phyloP scores from a whole-genome alignment of 2,329 filamentous ascomycete genomes.

The Penicillium decumbens region DNA sequence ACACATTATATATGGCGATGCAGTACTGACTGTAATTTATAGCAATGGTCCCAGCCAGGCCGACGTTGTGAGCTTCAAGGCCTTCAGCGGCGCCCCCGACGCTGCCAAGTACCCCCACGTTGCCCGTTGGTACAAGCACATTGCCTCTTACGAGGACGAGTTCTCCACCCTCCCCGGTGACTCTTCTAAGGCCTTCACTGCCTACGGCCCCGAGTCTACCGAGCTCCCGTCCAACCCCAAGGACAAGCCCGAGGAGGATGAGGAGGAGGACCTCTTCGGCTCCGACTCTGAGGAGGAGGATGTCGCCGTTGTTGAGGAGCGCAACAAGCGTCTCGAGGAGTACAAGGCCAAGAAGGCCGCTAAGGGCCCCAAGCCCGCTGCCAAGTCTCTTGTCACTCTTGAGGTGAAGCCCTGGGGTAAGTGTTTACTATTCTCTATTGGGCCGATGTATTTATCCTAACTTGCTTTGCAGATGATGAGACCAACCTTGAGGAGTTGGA shows the following conservation, averaged over 20 bases:
- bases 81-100: conserved; percentile 68
- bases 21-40: conserved; percentile 15
- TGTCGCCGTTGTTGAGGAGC: conserved; percentile 74
- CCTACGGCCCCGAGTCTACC: conserved; percentile 79
- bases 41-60: conserved; percentile 77
- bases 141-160: conserved; percentile 85
- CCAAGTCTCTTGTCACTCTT: conserved; percentile 93
- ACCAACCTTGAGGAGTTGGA: conserved; percentile 84
- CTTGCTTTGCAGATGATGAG: conserved; percentile 65
- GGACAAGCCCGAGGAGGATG: conserved; percentile 73
- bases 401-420: conserved; percentile 99
- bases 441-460: conserved; percentile 15
- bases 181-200: conserved; percentile 78
- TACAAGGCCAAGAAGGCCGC: conserved; percentile 96
- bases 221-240: conserved; percentile 80
- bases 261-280: conserved; percentile 90
- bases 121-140: conserved; percentile 99
- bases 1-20: conserved; percentile 1
- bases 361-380: conserved; percentile 76
- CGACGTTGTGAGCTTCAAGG: conserved; percentile 94
- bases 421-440: conserved; percentile 34
- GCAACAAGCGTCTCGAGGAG: conserved; percentile 84
- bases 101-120: conserved; percentile 87
- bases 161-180: conserved; percentile 89
- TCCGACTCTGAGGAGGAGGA: conserved; percentile 93